Percentiles rank a stretch among this genome's conserved stretches.
phyloP scores from a whole-genome alignment of 805 yeast species.

The Candida nonsorbophila region DNA sequence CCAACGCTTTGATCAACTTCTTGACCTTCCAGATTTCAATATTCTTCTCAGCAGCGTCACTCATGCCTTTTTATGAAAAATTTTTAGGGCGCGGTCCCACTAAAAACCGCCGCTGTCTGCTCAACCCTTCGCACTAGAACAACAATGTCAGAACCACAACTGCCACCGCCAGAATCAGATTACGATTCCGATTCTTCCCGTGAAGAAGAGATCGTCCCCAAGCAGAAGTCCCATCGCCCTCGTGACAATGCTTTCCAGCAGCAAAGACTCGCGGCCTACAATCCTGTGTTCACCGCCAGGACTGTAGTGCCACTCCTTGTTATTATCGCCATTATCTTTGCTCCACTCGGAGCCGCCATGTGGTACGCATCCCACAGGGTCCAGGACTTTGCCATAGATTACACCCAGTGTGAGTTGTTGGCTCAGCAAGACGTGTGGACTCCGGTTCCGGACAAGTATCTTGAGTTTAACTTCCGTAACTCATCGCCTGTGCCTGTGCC shows the following conservation, averaged over 20 bases:
- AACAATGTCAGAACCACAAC: background rate
- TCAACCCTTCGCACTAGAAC: no score
- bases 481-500: constrained; percentile 13
- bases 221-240: constrained; percentile 57
- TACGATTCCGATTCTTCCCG: constrained; percentile 12
- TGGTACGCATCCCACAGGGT: constrained; percentile 37
- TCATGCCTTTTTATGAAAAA: no score
- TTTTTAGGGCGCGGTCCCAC: no score
- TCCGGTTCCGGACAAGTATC: constrained; percentile 32
- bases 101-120: no score
- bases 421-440: constrained; percentile 30
- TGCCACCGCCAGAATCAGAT: constrained; percentile 1
- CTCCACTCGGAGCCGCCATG: constrained; percentile 44
- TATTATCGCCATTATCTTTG: constrained; percentile 32
- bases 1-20: constrained; percentile 82
- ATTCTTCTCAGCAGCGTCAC: constrained; percentile 86
- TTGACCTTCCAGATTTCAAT: constrained; percentile 99
- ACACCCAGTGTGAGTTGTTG: constrained; percentile 32
- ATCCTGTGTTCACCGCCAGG: constrained; percentile 39
- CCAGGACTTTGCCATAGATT: constrained; percentile 37
- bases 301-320: constrained; percentile 37
- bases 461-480: constrained; percentile 25
- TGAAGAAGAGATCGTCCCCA: constrained; percentile 38
- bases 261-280: constrained; percentile 48
- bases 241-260: constrained; percentile 55